Base-by-base conservation (phyloP, 2,329 filamentous ascomycete species). In the Lizonia empirigonia region DNA sequence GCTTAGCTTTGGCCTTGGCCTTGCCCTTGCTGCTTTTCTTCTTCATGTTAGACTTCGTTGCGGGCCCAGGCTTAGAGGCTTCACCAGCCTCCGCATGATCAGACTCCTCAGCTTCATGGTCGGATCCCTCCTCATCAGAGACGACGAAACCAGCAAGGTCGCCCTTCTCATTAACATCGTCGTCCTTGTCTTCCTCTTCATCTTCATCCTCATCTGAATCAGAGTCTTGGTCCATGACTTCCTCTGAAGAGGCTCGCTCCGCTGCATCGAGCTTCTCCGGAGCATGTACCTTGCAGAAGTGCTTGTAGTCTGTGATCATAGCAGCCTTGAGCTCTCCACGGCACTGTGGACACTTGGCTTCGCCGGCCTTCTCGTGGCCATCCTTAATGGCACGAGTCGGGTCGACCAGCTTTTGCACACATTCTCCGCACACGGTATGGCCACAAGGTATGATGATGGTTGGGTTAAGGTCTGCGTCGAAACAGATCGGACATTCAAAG, bases 401-500 rank as follows among this genome's bases (percentile, higher is more conserved):
- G 55, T 90, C 89, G 12, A 71, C 80, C 37, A 95, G 80, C 46
- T 82, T 84, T 5, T 84, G 80, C 54, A 94, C 85, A 67, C 91
- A 96, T 56, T 91, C 87, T 1, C 81, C 77, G 71, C 91, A 96
- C 19, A 85, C 85, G 53, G 87, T 84, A 65, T 96, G 91, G 2
- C 91, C 91, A 65, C 91, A 96, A 1, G 90, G 90, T 42, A 90
- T 79, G 70, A 92, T 87, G 56, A 96, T 89, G 3, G 83, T 83
- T 0, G 90, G 89, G 55, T 92, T 91, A 12, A 82, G 79, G 6
- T 87, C 84, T 2, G 80, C 85, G 63, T 96, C 91, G 51, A 89
- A 86, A 69, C 91, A 96, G 16, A 94, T 85, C 0, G 89, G 89
- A 64, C 91, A 96, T 67, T 92, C 87, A 40, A 93, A 90, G 2